These are phyloP conservation scores for Aspergillus alliaceus DNA, from an alignment of 2,329 filamentous ascomycete species.

Conservation along the genomic window DNA sequence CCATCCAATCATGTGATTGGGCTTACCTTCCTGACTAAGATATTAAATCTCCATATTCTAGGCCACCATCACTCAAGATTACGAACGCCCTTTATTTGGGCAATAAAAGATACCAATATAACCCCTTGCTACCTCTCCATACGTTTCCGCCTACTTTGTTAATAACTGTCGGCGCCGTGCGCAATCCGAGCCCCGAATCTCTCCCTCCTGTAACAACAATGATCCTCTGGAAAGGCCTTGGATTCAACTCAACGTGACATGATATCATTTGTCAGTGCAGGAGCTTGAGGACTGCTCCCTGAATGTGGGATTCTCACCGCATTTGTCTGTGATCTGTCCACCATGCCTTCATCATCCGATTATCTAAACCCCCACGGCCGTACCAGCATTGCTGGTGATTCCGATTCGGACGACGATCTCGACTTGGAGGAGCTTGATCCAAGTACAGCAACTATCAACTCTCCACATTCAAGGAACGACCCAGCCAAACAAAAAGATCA, in stretches of 20 bases:
- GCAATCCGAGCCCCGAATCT: not conserved
- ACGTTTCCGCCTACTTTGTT: not conserved
- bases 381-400: constrained; percentile 33
- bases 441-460: constrained; percentile 25
- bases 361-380: constrained; percentile 36
- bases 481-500: constrained; percentile 25
- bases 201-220: constrained; percentile 14
- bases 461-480: constrained; percentile 30
- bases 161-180: not conserved
- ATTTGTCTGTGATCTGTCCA: constrained; percentile 4
- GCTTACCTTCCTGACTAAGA: not conserved
- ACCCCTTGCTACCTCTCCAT: not conserved
- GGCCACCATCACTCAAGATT: constrained; percentile 18
- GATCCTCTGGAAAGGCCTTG: constrained; percentile 15
- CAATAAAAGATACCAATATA: not conserved
- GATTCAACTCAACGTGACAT: constrained; percentile 24
- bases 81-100: not conserved
- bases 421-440: constrained; percentile 49
- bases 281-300: constrained; percentile 21
- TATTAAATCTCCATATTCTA: constrained; percentile 14
- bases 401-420: constrained; percentile 45
- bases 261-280: constrained; percentile 17
- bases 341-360: constrained; percentile 39
- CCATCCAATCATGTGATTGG: constrained; percentile 21
- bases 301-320: constrained; percentile 10